These are phyloP conservation scores for Ascochyta fabae DNA, from an alignment of 2,329 filamentous ascomycete species.

Conservation along the genomic window DNA sequence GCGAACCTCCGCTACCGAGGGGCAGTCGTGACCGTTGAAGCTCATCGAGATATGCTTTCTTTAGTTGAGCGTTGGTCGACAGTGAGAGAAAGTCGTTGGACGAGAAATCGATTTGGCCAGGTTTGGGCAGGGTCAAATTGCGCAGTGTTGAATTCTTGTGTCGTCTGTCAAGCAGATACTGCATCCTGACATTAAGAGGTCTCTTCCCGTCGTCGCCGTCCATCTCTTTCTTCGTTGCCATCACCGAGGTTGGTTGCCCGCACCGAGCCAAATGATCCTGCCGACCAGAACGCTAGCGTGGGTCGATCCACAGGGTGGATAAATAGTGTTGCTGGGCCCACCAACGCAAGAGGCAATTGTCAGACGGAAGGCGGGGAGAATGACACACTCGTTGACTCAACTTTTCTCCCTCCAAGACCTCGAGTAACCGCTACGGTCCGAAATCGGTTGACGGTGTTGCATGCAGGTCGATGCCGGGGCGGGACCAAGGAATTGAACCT, in stretches of 20 bases:
- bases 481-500: neutral
- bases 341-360: constrained; percentile 8
- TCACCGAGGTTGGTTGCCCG: constrained; percentile 1
- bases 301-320: constrained; percentile 4
- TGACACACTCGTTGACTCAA: constrained; percentile 16
- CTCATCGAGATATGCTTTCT: constrained; percentile 57
- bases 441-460: constrained; percentile 15
- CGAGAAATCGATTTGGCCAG: constrained; percentile 63
- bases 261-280: constrained; percentile 7
- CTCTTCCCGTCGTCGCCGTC: neutral
- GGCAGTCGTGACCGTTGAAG: constrained; percentile 48
- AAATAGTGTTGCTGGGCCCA: neutral
- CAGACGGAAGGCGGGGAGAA: neutral
- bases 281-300: constrained; percentile 5
- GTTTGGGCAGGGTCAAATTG: constrained; percentile 33
- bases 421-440: constrained; percentile 19
- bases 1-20: constrained; percentile 65
- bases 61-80: constrained; percentile 56
- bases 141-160: constrained; percentile 45
- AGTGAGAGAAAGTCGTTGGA: constrained; percentile 72
- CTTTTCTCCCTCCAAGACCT: constrained; percentile 6
- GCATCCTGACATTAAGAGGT: constrained; percentile 34
- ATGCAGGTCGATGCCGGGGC: constrained; percentile 8
- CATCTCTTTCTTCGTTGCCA: constrained; percentile 16
- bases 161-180: constrained; percentile 49